phyloP scores from a whole-genome alignment of 2,329 filamentous ascomycete species.

The Amylocarpus encephaloides region DNA sequence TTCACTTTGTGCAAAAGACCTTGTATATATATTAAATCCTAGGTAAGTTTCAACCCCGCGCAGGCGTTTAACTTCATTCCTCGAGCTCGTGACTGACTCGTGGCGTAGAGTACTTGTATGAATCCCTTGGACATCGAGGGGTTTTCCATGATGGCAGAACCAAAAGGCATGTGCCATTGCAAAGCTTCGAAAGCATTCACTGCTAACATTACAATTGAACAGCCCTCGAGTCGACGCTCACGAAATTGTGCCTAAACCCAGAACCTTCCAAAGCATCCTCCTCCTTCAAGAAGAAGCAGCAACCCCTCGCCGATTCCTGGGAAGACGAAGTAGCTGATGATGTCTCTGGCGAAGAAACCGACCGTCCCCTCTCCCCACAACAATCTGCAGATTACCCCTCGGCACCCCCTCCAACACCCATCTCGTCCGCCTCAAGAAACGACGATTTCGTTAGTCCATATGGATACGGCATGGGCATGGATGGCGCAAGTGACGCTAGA shows the following conservation, averaged over 20 bases:
- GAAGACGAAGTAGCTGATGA: conserved; percentile 58
- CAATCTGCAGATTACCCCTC: conserved; percentile 33
- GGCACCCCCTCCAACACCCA: conserved; percentile 63
- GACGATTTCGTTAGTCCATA: conserved; percentile 21
- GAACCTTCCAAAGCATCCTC: conserved; percentile 18
- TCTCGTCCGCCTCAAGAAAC: conserved; percentile 40
- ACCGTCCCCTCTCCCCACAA: conserved; percentile 22
- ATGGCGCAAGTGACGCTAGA: conserved; percentile 17
- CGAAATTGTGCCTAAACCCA: conserved; percentile 25
- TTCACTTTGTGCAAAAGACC: not conserved
- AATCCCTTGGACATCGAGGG: not conserved
- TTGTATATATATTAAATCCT: not conserved
- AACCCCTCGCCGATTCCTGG: conserved; percentile 61
- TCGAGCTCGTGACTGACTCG: conserved; percentile 1
- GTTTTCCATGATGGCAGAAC: conserved; percentile 16
- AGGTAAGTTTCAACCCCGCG: not conserved
- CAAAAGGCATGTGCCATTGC: conserved; percentile 13
- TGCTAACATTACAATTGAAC: conserved; percentile 5
- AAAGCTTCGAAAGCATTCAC: not conserved
- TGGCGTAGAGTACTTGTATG: not conserved
- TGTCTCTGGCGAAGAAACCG: conserved; percentile 31
- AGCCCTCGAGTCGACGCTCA: conserved; percentile 27
- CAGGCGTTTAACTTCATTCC: not conserved
- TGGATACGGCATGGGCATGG: conserved; percentile 16
- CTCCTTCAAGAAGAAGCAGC: conserved; percentile 32